phyloP scores from a whole-genome alignment of 176 grass and related monocot species.

The Cenchrus purpureus region DNA sequence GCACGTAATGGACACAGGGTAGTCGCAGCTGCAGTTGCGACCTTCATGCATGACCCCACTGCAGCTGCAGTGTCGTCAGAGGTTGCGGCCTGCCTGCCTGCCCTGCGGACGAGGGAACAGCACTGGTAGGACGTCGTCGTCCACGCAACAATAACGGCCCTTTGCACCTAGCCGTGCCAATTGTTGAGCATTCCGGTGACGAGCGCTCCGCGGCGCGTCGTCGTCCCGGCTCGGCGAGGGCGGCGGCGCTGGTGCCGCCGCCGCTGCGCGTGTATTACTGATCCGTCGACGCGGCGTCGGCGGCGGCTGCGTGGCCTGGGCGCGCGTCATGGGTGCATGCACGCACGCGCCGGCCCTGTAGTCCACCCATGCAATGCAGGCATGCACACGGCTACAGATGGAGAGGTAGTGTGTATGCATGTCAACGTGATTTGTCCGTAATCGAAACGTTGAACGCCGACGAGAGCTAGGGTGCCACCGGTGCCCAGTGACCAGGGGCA shows the following conservation, averaged over 20 bases:
- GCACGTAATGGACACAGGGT: too few species aligned
- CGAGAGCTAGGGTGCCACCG: too few species aligned
- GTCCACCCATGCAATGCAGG: too few species aligned
- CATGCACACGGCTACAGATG: too few species aligned
- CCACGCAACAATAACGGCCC: too few species aligned
- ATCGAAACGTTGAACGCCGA: not conserved
- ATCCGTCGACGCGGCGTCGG: not conserved
- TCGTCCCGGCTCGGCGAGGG: not conserved
- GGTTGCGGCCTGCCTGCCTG: not conserved
- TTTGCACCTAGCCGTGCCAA: too few species aligned
- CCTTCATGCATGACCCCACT: not conserved
- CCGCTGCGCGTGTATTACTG: too few species aligned
- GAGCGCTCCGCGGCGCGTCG: not conserved
- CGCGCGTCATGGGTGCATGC: too few species aligned
- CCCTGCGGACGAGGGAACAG: not conserved
- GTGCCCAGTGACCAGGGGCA: slow-evolving; percentile 15
- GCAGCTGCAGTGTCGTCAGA: not conserved
- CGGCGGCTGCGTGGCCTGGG: too few species aligned
- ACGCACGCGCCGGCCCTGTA: too few species aligned
- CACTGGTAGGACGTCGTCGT: too few species aligned
- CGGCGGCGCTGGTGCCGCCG: not conserved
- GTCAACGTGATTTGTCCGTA: slow-evolving; percentile 8
- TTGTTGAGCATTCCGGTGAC: not conserved
- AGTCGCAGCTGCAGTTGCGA: not conserved
- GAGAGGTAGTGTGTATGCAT: not conserved